Evolutionary conservation across 2,329 filamentous ascomycete species (phyloP).

Genomic region (Neoscytalidium dimidiatum): DNA sequence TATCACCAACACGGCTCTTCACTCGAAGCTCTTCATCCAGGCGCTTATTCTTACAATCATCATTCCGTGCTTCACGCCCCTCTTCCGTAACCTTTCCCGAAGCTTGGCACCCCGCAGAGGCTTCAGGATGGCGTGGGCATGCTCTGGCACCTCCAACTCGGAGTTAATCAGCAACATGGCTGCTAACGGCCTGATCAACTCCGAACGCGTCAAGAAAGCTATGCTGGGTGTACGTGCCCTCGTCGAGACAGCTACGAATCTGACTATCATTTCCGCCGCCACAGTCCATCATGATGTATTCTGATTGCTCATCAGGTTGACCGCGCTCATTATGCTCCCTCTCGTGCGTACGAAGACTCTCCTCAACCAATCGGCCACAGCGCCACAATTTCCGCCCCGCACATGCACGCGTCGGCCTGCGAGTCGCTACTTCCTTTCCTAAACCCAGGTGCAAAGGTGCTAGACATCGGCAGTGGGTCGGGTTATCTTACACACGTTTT

Average conservation of each 20-base stretch:
- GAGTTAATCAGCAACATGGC: conserved; percentile 79
- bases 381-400: conserved; percentile 72
- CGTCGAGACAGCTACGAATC: neutral
- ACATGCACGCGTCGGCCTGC: conserved; percentile 70
- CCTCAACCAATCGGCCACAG: conserved; percentile 68
- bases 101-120: neutral
- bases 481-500: conserved; percentile 86
- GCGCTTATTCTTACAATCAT: neutral
- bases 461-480: conserved; percentile 52
- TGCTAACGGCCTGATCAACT: conserved; percentile 71
- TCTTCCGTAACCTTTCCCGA: conserved; percentile 3
- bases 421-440: conserved; percentile 64
- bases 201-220: conserved; percentile 71
- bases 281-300: neutral
- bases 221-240: conserved; percentile 65
- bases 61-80: neutral
- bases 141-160: conserved; percentile 72
- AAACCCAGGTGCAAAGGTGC: conserved; percentile 50
- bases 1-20: neutral
- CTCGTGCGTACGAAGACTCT: conserved; percentile 70
- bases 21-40: neutral
- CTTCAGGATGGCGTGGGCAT: conserved; percentile 82
- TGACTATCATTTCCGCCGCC: neutral
- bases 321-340: conserved; percentile 78
- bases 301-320: conserved; percentile 65